Evolutionary conservation across 1,284 basidiomycete genomes (phyloP).

Genomic region (Rhizoctonia solani): DNA sequence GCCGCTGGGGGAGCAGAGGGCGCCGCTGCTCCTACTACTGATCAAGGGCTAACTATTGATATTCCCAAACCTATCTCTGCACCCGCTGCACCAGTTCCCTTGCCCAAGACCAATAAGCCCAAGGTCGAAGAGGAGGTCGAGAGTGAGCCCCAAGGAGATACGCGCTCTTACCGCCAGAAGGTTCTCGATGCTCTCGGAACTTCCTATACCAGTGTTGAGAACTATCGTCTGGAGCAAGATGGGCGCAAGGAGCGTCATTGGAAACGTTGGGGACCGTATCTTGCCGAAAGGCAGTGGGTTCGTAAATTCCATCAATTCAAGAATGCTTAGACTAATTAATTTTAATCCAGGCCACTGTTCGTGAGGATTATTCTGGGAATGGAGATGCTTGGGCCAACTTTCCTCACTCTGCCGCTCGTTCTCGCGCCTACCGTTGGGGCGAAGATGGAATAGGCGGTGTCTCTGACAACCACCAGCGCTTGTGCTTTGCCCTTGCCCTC

Average conservation of each 20-base stretch:
- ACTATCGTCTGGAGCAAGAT: conserved; percentile 72
- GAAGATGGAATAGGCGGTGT: conserved; percentile 97
- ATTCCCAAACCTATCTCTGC: conserved; percentile 64
- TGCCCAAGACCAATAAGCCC: conserved; percentile 9
- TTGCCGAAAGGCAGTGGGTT: conserved; percentile 97
- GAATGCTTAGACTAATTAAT: conserved; percentile 9
- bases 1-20: conserved; percentile 43
- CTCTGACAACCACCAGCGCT: conserved; percentile 92
- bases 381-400: conserved; percentile 99
- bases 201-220: conserved; percentile 69
- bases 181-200: conserved; percentile 62
- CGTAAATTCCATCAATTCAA: conserved; percentile 45
- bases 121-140: conserved; percentile 39
- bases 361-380: conserved; percentile 95
- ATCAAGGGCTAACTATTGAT: conserved; percentile 68
- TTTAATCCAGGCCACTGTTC: conserved; percentile 71
- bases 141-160: conserved; percentile 40
- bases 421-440: conserved; percentile 96
- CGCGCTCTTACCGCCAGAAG: conserved; percentile 58
- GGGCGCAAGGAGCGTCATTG: conserved; percentile 75
- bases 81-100: conserved; percentile 42
- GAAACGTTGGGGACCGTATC: conserved; percentile 98
- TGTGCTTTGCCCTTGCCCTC: conserved; percentile 87
- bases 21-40: conserved; percentile 44
- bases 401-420: conserved; percentile 92